Base-by-base conservation (phyloP, 2,329 filamentous ascomycete species). In the Aspergillus floridensis region DNA sequence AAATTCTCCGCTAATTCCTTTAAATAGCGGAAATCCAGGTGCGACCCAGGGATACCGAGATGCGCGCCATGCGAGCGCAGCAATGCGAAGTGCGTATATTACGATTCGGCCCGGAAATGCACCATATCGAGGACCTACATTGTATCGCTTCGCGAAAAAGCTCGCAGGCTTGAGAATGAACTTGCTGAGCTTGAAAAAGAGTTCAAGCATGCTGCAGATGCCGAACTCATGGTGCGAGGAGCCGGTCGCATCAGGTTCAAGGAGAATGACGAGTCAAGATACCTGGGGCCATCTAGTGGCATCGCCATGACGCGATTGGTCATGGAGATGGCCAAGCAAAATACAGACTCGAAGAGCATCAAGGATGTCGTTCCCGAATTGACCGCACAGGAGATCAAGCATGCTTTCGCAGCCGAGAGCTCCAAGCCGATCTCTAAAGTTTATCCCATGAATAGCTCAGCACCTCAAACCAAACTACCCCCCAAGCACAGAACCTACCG, bases 251-350 rank as follows among this genome's bases (percentile, higher is more conserved):
- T 98, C 67, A 89, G 88, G 48, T 86, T 98, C 55, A 88, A 89
- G 69, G 91, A 93, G 68, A 88, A 88, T 58, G 92, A 96, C 73
- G 93, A 97, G 76, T 88, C 91, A 16, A 90, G 93, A 63, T 98
- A 95, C 72, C 81, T 99, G 2, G 95, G 95, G 0, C 91, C 95
- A 2, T 96, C 93, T 52, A 98, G 93, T 74, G 95, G 93, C 60
- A 96, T 97, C 69, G 91, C 92, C 71, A 96, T 98, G 80, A 96
- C 93, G 12, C 87, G 93, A 31, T 83, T 98, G 66, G 88, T 99
- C 11, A 97, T 99, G 90, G 93, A 97, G 74, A 87, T 96, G 76
- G 93, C 93, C 56, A 98, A 96, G 78, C 89, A 92, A 63, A 96
- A 93, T 70, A 96, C 92, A 26, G 90, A 95, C 69, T 89, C 92